Base-by-base conservation (phyloP, 306 rosid species). In the Prunus fruticosa region DNA sequence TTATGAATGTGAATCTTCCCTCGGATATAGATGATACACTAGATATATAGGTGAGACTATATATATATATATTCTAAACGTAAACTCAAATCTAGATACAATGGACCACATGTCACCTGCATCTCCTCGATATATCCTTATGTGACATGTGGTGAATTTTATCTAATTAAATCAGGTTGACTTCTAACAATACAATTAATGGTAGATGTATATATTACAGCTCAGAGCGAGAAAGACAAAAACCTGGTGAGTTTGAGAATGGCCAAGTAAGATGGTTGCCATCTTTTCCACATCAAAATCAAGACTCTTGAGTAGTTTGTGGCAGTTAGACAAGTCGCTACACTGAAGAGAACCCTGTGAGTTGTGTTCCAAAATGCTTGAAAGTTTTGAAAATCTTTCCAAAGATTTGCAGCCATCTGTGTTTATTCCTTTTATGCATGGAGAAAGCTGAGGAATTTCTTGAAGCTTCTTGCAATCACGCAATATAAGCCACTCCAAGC, bases 251-350 rank as follows among this genome's bases (percentile, higher is more conserved):
- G 43, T 3, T 11, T 67, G 53, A 11, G 51, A 11, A 23, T 69
- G 58, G 27, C 52, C 8, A 4, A 49, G 60, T 14, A 69, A 47
- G 5, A 49, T 49, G 27, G 73, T 49, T 69, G 73, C 43, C 23
- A 69, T 49, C 60, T 49, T 69, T 27, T 49, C 73, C 60, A 69
- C 60, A 69, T 69, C 45, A 4, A 49, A 25, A 8, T 69, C 60
- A 25, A 69, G 52, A 69, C 60, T 27, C 38, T 27, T 10, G 60
- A 69, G 73, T 69, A 63, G 67, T 32, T 8, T 63, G 22, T 63
- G 45, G 32, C 67, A 63, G 8, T 30, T 63, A 16, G 2, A 63
- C 11, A 63, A 13, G 73, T 69, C 60, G 2, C 8, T 27, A 0
- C 0, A 69, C 2, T 16, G 47, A 15, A 30, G 22, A 6, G 43